Base-by-base conservation (phyloP, 2,329 filamentous ascomycete genomes). In the Apiospora hydei region DNA sequence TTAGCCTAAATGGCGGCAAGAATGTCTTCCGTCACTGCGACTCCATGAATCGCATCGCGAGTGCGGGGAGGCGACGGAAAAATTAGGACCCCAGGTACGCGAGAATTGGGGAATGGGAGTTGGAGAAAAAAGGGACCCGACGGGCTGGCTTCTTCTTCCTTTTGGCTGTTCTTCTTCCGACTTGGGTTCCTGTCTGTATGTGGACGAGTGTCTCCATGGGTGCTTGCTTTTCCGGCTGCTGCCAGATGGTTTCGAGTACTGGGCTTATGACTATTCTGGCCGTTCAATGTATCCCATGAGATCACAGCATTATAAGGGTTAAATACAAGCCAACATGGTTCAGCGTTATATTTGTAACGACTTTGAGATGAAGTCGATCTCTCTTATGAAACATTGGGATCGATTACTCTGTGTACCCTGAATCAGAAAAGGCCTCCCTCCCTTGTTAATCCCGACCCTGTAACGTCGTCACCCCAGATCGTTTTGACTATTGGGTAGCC, bases 1-100 rank as follows among this genome's bases (percentile, higher is more conserved):
- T 64, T 64, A 64, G 57, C 57, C 57, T 64, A 64, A 64, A 64
- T 64, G 57, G 57, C 57, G 57, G 57, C 57, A 13, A 10, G 57
- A 6, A 6, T 38, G 30, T 13, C n/a, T 41, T 64, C 57, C 34
- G 30, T 41, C 34, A n/a, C 8, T n/a, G 34, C 34, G 34, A 41
- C 34, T 64, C 34, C 57, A 41, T 64, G 57, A 64, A 64, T 41
- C 57, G 57, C 57, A 41, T 64, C 57, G 4, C 8, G 10, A 3
- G 34, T 24, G 34, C 7, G 34, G 34, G 57, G 57, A 64, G 30
- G 57, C 30, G 57, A 64, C 57, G 57, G 57, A n/a, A 13, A 14
- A 64, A 64, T 41, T 61, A 64, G 57, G 7, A 6, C 7, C 30
- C 8, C n/a, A 11, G 8, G 18, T 61, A 18, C 57, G 26, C 34